Evolutionary conservation across 176 grass and related monocot species (phyloP).

Genomic region (Paspalum vaginatum): DNA sequence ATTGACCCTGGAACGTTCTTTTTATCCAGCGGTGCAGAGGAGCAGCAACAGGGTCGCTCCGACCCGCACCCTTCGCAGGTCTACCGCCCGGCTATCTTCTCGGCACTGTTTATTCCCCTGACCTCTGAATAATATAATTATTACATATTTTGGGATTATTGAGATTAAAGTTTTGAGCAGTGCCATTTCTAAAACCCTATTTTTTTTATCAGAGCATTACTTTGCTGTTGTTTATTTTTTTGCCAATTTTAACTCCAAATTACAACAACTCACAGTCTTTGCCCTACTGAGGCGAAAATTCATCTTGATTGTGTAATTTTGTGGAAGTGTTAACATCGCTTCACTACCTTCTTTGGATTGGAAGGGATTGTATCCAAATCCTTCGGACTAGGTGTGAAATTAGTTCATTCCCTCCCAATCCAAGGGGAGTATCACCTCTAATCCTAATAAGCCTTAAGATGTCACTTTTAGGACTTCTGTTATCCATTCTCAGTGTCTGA

Average conservation of each 20-base stretch:
- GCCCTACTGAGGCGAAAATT: background rate
- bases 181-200: slow-evolving; percentile 10
- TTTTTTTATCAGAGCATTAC: slow-evolving; percentile 17
- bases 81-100: too few species aligned
- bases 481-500: slow-evolving; percentile 20
- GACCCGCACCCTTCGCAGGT: too few species aligned
- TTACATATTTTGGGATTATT: background rate
- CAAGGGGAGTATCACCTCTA: too few species aligned
- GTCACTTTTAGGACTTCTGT: background rate
- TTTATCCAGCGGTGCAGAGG: too few species aligned
- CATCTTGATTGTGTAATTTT: background rate
- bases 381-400: background rate
- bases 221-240: background rate
- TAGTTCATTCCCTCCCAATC: background rate
- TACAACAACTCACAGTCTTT: slow-evolving; percentile 1
- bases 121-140: too few species aligned
- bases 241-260: background rate
- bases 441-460: background rate
- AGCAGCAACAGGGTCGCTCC: too few species aligned
- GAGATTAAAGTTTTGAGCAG: slow-evolving; percentile 6
- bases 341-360: background rate
- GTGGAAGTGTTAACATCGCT: background rate
- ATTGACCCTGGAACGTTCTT: too few species aligned
- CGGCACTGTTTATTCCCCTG: too few species aligned
- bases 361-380: background rate